A percentile compares a stretch with the other conserved stretches of the same genome.
These are phyloP conservation scores for Amyloporia xantha DNA, from an alignment of 768 basidiomycete species.

Conservation along the genomic window DNA sequence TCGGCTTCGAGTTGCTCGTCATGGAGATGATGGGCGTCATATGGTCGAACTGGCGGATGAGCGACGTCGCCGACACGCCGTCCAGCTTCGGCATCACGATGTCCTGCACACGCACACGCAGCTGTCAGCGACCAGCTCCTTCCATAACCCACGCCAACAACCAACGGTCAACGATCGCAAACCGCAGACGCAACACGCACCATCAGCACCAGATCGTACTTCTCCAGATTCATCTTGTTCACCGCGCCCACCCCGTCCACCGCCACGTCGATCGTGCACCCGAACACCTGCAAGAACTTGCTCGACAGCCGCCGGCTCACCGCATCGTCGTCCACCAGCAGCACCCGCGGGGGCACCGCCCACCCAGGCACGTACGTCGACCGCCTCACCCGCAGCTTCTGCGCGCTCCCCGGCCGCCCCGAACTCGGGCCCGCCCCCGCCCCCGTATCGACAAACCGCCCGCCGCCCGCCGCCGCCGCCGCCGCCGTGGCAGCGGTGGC, in stretches of 20 bases:
- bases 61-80: conserved; percentile 83
- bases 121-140: neutral
- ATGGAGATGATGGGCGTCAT: conserved; percentile 98
- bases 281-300: conserved; percentile 94
- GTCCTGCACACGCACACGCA: conserved; percentile 50
- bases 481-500: conserved; percentile 18
- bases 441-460: neutral
- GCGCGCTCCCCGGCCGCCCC: conserved; percentile 20
- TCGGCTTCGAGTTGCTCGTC: conserved; percentile 92
- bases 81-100: conserved; percentile 92
- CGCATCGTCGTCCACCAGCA: conserved; percentile 93
- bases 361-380: conserved; percentile 84
- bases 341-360: conserved; percentile 85
- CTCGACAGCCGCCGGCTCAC: conserved; percentile 83
- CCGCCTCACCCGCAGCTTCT: conserved; percentile 61
- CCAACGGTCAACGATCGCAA: too few relatives aligned
- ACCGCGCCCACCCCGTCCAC: conserved; percentile 91
- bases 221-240: conserved; percentile 92
- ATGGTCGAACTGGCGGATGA: conserved; percentile 92
- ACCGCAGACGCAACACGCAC: too few relatives aligned
- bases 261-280: conserved; percentile 90
- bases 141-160: neutral
- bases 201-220: conserved; percentile 96
- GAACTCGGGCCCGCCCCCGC: neutral
- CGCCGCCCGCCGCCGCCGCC: neutral